Evolutionary conservation across 495 filamentous ascomycete species (phyloP).

Genomic region (Neurospora tetraspora): DNA sequence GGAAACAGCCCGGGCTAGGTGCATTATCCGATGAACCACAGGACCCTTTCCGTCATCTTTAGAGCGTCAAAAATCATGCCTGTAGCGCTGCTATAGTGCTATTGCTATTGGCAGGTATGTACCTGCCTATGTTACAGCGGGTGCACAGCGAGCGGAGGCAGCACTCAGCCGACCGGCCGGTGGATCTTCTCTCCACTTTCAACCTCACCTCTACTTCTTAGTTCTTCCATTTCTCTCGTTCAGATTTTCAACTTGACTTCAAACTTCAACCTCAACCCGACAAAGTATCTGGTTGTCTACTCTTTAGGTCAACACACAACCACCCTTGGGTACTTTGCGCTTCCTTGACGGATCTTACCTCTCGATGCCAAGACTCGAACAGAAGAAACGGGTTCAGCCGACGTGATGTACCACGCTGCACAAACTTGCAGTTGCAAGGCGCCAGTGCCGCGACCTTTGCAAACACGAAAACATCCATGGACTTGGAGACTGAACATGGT

Average conservation of each 20-base stretch:
- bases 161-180: not conserved
- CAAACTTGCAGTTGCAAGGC: not conserved
- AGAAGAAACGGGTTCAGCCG: not conserved
- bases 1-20: constrained; percentile 8
- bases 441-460: not conserved
- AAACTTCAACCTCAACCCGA: not conserved
- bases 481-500: no score
- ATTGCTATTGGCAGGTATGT: not conserved
- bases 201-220: not conserved
- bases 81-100: not conserved
- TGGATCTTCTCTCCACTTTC: not conserved
- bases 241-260: not conserved
- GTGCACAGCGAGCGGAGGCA: not conserved
- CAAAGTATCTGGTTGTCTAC: not conserved
- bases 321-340: not conserved
- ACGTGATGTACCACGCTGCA: constrained; percentile 3
- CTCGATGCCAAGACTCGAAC: not conserved
- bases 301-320: not conserved
- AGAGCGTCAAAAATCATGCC: not conserved
- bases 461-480: not conserved
- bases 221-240: not conserved
- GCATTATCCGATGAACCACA: constrained; percentile 18
- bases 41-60: not conserved
- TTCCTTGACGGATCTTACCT: not conserved
- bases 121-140: not conserved